Evolutionary conservation across 495 filamentous ascomycete genomes (phyloP), one percentile per base, ranked within the genome.

Genomic region (Trichoderma asperelloides): DNA sequence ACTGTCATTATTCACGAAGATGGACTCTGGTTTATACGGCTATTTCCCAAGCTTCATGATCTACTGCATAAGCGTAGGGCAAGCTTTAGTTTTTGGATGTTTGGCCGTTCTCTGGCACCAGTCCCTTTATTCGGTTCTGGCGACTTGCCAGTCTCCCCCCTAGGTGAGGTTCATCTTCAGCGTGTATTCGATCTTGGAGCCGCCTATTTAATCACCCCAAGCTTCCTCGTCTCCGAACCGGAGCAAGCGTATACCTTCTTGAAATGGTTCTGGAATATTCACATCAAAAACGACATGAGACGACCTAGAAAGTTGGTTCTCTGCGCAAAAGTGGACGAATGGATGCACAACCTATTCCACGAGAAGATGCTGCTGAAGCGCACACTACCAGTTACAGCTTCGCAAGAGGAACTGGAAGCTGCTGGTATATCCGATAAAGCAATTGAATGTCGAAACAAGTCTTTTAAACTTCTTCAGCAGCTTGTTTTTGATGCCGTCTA

Each of bases 151-250:
- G 18, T 9, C 8, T 21, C 60, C 7, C 28, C 60, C 7, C 28
- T 63, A 5, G 39, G 63, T 25, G 39, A 65, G 1, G 45, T 65
- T 7, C 72, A 70, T 18, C 62, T 83, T n/a, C 78, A 73, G 1
- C 80, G 84, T 2, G 71, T 91, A 3, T 89, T 91, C 63, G 84
- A 85, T 8, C 71, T 76, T 30, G 86, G 88, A 6, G 74, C 76
- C 6, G 85, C 80, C 0, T 82, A 88, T 27, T 73, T 91, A 0
- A 70, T 92, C 6, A 88, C 88, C 0, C 87, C 89, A 43, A 88
- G 87, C 66, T 82, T 89, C 55, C 75, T 86, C 47, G 69, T 86
- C 66, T 77, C 77, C 0, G 81, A 87, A 27, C 82, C 85, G 0
- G 71, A 77, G 3, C 80, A 75, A 49, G 77, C 85, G 3, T 71